Evolutionary conservation across 78 protist species (phyloP).

Genomic region (Planoprotostelium fungivorum): DNA sequence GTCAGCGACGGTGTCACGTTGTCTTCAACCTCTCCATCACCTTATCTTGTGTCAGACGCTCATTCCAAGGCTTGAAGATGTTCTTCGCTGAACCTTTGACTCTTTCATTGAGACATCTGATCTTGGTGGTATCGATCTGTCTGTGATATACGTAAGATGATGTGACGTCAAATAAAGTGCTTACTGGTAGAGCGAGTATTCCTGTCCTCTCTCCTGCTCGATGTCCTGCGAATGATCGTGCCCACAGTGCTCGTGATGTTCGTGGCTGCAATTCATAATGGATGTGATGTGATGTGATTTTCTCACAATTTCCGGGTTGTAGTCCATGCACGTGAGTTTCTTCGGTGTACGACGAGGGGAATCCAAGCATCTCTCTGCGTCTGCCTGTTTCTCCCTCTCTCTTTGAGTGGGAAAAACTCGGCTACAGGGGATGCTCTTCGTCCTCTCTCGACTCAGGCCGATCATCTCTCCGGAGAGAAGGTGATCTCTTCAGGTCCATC

Average conservation of each 20-base stretch:
- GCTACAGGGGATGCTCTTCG: too few species aligned
- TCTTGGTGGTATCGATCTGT: slow-evolving; percentile 26
- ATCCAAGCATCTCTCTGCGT: too few species aligned
- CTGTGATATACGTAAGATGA: neutral
- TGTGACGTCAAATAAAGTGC: too few species aligned
- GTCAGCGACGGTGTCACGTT: neutral
- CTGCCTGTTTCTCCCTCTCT: too few species aligned
- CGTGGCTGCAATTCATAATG: slow-evolving; percentile 3
- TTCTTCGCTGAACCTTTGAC: slow-evolving; percentile 32
- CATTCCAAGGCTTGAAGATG: slow-evolving; percentile 48
- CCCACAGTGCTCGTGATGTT: neutral
- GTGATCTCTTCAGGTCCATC: too few species aligned
- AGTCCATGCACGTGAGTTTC: too few species aligned
- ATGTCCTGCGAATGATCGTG: neutral
- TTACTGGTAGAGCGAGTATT: neutral
- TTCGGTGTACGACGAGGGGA: too few species aligned
- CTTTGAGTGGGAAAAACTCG: too few species aligned
- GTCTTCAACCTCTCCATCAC: neutral
- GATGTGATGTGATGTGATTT: too few species aligned
- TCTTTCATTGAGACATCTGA: slow-evolving; percentile 53
- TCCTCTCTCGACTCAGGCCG: too few species aligned
- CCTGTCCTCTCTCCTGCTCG: neutral
- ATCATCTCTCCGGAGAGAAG: too few species aligned
- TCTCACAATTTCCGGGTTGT: too few species aligned
- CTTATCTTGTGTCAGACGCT: slow-evolving; percentile 23